Percentiles rank a stretch among this genome's conserved stretches.
phyloP scores from a whole-genome alignment of 495 filamentous ascomycete genomes.

The Aspergillus egyptiacus region DNA sequence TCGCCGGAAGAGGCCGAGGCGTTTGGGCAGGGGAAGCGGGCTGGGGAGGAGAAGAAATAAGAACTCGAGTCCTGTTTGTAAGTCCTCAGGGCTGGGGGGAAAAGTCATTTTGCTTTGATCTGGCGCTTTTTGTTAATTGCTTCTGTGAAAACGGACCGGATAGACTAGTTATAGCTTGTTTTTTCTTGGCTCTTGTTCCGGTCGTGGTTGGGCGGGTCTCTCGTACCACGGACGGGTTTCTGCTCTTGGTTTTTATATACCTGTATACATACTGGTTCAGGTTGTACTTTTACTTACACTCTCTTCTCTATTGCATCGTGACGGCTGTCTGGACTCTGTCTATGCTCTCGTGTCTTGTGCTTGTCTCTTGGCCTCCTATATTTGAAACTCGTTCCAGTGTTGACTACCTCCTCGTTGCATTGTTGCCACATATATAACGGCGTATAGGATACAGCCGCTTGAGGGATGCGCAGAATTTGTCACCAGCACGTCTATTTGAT shows the following conservation, averaged over 20 bases:
- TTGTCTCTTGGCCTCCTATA: too few relatives aligned
- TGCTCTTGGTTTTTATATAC: neutral
- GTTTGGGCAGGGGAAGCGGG: too few relatives aligned
- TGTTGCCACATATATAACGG: too few relatives aligned
- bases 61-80: too few relatives aligned
- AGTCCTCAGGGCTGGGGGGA: too few relatives aligned
- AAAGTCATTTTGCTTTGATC: neutral
- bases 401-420: too few relatives aligned
- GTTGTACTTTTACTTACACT: neutral
- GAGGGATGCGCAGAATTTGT: too few relatives aligned
- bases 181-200: neutral
- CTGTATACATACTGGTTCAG: neutral
- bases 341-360: too few relatives aligned
- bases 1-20: too few relatives aligned
- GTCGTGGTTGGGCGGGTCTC: slow-evolving; percentile 7
- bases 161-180: neutral
- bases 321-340: neutral
- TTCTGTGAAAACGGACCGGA: neutral
- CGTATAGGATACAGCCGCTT: too few relatives aligned
- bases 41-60: slow-evolving; percentile 9
- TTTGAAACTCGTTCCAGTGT: too few relatives aligned
- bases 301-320: neutral
- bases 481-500: too few relatives aligned
- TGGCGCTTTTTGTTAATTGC: neutral
- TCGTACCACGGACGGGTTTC: slow-evolving; percentile 4